These are phyloP conservation scores for Sordariomycetes sp. DNA, from an alignment of 2,329 filamentous ascomycete species.

Conservation along the genomic window DNA sequence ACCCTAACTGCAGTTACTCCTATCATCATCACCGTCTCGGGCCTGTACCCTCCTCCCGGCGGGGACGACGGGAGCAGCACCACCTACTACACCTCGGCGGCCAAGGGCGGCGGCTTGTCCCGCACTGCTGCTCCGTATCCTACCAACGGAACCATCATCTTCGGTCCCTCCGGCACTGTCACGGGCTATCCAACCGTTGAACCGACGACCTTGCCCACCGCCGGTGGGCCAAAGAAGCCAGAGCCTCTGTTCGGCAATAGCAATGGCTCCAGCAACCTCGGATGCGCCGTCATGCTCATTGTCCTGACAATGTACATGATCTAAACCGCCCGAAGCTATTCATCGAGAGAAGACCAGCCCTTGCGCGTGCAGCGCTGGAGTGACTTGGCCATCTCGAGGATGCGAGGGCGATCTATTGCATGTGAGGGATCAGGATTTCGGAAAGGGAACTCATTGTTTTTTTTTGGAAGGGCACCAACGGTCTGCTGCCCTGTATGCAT, in stretches of 20 bases:
- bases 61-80: constrained; percentile 1
- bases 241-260: constrained; percentile 17
- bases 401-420: no score
- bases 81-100: neutral
- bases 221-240: constrained; percentile 18
- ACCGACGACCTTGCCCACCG: constrained; percentile 14
- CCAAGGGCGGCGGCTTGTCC: neutral
- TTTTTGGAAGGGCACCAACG: no score
- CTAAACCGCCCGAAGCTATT: no score
- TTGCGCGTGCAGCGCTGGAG: no score
- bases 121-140: constrained; percentile 12
- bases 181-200: constrained; percentile 11
- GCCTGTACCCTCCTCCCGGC: neutral
- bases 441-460: no score
- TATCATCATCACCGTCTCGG: constrained; percentile 13
- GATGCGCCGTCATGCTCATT: constrained; percentile 25
- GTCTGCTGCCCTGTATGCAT: no score
- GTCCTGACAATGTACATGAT: constrained; percentile 21
- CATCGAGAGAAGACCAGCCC: no score
- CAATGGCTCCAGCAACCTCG: constrained; percentile 20
- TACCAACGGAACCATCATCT: constrained; percentile 17
- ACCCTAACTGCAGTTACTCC: constrained; percentile 9
- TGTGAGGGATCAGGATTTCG: no score
- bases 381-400: no score
- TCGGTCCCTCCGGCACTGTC: constrained; percentile 14